Evolutionary conservation across 129 eudicot species (phyloP).

Genomic region (Lactuca saligna): DNA sequence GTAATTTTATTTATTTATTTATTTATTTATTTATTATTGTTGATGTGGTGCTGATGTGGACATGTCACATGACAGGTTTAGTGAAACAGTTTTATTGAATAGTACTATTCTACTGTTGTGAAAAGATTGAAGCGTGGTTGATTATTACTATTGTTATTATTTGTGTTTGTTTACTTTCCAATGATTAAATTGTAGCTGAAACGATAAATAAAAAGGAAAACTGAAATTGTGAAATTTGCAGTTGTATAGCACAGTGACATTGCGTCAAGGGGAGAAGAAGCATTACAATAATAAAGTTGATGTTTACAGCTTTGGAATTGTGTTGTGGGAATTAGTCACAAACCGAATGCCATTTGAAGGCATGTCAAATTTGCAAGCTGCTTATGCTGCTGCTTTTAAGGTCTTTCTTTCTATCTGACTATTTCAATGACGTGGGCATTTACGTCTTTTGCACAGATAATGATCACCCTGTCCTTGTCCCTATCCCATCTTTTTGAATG

Average conservation of each 20-base stretch:
- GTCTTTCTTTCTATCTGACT: slow-evolving; percentile 18
- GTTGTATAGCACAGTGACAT: slow-evolving; percentile 95
- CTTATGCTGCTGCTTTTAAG: slow-evolving; percentile 99
- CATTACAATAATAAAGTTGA: slow-evolving; percentile 98
- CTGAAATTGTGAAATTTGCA: slow-evolving; percentile 42
- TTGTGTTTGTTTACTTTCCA: neutral
- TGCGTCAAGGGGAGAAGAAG: slow-evolving; percentile 98
- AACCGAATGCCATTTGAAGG: slow-evolving; percentile 98
- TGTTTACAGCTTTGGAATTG: slow-evolving; percentile 93
- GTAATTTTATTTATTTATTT: slow-evolving; percentile 35
- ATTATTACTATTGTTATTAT: neutral
- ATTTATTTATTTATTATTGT: neutral
- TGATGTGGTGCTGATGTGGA: neutral
- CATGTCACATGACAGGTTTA: neutral
- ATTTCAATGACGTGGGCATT: neutral
- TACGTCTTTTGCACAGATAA: too few relatives aligned
- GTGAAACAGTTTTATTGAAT: too few relatives aligned
- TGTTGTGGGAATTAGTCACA: slow-evolving; percentile 87
- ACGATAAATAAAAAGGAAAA: neutral
- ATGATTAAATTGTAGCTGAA: too few relatives aligned
- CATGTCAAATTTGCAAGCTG: slow-evolving; percentile 99
- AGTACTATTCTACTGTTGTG: too few relatives aligned
- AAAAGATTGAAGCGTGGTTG: neutral
- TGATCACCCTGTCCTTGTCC: too few relatives aligned
- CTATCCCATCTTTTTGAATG: too few relatives aligned